Percentiles rank a stretch among this genome's conserved stretches.
phyloP scores from a whole-genome alignment of 106 monocot species.

The Alisma plantagoaquatica region DNA sequence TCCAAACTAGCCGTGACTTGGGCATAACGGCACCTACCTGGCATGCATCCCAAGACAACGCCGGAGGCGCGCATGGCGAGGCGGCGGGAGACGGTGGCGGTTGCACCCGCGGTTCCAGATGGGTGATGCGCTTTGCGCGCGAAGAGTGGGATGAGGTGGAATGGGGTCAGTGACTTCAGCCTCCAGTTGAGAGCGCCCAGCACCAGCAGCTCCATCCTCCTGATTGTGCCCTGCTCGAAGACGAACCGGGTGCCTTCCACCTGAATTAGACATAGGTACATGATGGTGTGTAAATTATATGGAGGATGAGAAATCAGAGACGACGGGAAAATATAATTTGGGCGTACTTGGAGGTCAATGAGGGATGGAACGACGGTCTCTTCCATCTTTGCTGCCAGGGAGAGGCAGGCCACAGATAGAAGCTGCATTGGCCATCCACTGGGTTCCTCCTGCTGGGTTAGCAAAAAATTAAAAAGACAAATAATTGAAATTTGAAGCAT shows the following conservation, averaged over 20 bases:
- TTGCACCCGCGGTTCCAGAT: too few relatives aligned
- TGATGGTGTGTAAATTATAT: neutral
- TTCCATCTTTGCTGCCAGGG: constrained; percentile 59
- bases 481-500: too few relatives aligned
- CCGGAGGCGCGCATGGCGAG: constrained; percentile 32
- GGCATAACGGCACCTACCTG: constrained; percentile 15
- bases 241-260: constrained; percentile 43
- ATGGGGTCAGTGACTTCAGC: constrained; percentile 35
- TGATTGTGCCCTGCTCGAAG: constrained; percentile 45
- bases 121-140: constrained; percentile 34
- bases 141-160: constrained; percentile 40
- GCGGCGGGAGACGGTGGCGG: too few relatives aligned
- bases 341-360: constrained; percentile 72
- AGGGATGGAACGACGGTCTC: constrained; percentile 39
- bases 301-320: too few relatives aligned
- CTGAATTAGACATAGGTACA: constrained; percentile 15
- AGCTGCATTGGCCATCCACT: constrained; percentile 82
- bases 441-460: too few relatives aligned
- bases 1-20: neutral
- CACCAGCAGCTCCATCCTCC: constrained; percentile 56
- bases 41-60: constrained; percentile 27
- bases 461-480: too few relatives aligned
- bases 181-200: constrained; percentile 53
- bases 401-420: constrained; percentile 74
- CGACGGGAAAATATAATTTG: too few relatives aligned